Conservation (phyloP, 2,329 filamentous ascomycete species). For the Phialophora macrospora region DNA sequence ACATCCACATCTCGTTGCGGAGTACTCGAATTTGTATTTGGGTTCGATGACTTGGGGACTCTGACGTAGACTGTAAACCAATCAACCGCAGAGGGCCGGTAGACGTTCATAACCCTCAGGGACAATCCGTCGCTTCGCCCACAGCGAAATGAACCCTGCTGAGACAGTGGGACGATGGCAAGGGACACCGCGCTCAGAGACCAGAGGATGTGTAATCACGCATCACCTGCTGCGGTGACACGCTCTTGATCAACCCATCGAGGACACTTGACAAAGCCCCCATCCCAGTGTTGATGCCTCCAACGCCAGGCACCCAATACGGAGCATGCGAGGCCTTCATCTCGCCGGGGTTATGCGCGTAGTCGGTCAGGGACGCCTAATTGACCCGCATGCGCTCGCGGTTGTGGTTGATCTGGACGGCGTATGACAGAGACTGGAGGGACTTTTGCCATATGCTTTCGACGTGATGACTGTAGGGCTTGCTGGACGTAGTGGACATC, state of each 20-base stretch:
- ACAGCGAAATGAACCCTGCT: background rate
- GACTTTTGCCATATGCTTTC: constrained; percentile 6
- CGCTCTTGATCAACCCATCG: background rate
- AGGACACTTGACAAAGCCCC: background rate
- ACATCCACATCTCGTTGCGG: background rate
- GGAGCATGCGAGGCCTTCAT: background rate
- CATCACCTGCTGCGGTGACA: constrained; percentile 8
- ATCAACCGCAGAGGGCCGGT: background rate
- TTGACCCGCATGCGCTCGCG: background rate
- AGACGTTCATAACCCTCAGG: background rate
- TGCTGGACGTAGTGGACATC: background rate
- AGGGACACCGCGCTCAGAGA: background rate
- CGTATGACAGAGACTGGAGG: background rate
- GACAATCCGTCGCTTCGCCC: background rate
- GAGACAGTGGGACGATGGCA: constrained; percentile 12
- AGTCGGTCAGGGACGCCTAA: background rate
- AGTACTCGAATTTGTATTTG: background rate
- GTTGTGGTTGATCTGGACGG: background rate
- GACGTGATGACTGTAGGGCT: background rate
- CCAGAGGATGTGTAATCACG: constrained; percentile 15
- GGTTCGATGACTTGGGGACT: background rate
- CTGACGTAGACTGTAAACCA: background rate
- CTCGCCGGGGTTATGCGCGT: constrained; percentile 6
- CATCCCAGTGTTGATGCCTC: background rate
- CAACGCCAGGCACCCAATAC: constrained; percentile 1